Conservation (phyloP, 2,329 filamentous ascomycete genomes). For the Septoria petroselini region DNA sequence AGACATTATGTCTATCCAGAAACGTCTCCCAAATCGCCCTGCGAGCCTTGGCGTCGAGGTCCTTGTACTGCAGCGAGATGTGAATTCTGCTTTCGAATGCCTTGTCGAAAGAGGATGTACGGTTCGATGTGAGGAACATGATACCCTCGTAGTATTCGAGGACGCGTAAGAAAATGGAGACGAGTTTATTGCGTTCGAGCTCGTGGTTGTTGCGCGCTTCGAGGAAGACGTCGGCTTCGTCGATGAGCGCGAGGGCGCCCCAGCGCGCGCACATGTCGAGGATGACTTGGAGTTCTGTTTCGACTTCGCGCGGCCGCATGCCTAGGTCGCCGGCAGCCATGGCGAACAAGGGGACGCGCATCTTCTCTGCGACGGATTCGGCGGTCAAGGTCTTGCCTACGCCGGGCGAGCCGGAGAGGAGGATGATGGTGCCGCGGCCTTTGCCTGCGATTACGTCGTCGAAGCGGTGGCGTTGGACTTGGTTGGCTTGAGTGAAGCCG, state of each 20-base stretch:
- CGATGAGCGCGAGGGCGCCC: conserved; percentile 53
- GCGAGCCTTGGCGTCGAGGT: conserved; percentile 40
- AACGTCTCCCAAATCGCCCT: conserved; percentile 48
- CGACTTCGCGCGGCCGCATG: conserved; percentile 43
- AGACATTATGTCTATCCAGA: conserved; percentile 35
- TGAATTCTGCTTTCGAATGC: conserved; percentile 50
- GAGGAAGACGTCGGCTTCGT: conserved; percentile 50
- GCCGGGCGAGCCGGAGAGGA: conserved; percentile 49
- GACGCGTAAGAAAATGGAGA: conserved; percentile 42
- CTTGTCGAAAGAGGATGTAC: conserved; percentile 44
- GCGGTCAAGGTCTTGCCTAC: conserved; percentile 55
- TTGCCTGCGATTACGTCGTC: conserved; percentile 55
- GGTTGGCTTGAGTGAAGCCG: conserved; percentile 47
- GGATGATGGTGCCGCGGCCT: conserved; percentile 52
- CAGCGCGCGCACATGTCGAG: conserved; percentile 49
- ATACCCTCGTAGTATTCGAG: conserved; percentile 44
- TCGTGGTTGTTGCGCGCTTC: conserved; percentile 42
- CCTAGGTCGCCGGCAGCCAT: conserved; percentile 53
- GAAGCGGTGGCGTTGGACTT: conserved; percentile 41
- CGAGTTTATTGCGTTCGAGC: conserved; percentile 47
- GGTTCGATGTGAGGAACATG: conserved; percentile 48
- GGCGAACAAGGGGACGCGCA: conserved; percentile 51
- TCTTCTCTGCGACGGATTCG: conserved; percentile 51
- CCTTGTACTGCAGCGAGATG: conserved; percentile 43
- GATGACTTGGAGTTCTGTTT: conserved; percentile 46